A percentile compares a stretch with the other conserved stretches of the same genome.
Conservation (phyloP, 2,329 filamentous ascomycete species). For the Apiospora koreana region DNA sequence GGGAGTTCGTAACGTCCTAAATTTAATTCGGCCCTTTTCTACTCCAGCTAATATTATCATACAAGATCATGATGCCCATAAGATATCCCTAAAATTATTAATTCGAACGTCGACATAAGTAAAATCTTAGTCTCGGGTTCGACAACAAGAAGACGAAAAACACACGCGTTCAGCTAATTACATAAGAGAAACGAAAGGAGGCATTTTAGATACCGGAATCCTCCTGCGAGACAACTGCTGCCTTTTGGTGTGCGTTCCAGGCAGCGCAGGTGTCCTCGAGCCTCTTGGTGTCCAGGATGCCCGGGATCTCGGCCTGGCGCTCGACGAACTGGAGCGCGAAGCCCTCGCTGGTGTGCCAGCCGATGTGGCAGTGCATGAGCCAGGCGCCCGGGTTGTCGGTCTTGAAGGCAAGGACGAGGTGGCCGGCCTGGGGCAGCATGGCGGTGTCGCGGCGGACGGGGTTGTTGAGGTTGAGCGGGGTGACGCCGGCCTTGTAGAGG, state of each 20-base stretch:
- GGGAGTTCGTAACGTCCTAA: too few relatives aligned
- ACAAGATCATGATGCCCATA: too few relatives aligned
- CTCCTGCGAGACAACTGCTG: constrained; percentile 26
- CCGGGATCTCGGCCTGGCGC: constrained; percentile 24
- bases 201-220: constrained; percentile 34
- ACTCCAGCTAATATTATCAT: too few relatives aligned
- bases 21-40: too few relatives aligned
- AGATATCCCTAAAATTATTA: too few relatives aligned
- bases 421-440: constrained; percentile 46
- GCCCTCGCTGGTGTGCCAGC: constrained; percentile 51
- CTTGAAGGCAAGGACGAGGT: constrained; percentile 50
- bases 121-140: too few relatives aligned
- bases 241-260: constrained; percentile 31
- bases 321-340: constrained; percentile 55
- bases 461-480: constrained; percentile 39
- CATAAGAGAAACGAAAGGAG: too few relatives aligned
- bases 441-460: constrained; percentile 51
- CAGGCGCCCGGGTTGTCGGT: constrained; percentile 55
- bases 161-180: neutral
- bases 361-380: constrained; percentile 44
- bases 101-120: too few relatives aligned
- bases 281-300: constrained; percentile 4
- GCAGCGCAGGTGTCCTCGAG: constrained; percentile 24
- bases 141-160: neutral
- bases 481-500: constrained; percentile 30